These are phyloP conservation scores for Echinosophora koreensis DNA, from an alignment of 306 rosid species.

Conservation along the genomic window DNA sequence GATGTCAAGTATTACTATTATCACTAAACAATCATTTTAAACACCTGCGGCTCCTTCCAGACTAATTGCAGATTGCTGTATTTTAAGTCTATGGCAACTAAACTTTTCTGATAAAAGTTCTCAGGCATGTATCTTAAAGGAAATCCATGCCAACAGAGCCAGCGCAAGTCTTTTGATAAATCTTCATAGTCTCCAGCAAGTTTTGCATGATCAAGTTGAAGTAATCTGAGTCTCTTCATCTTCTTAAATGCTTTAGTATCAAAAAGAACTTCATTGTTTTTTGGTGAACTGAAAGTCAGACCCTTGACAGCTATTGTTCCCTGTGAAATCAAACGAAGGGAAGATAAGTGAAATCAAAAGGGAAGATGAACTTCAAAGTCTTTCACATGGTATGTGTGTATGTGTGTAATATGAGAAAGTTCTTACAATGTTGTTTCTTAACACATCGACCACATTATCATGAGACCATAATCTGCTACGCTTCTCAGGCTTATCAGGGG, in stretches of 20 bases:
- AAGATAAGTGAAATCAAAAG: too few species aligned
- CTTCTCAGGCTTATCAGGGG: background rate
- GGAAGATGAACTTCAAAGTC: too few species aligned
- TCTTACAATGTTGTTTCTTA: background rate
- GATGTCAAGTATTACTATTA: background rate
- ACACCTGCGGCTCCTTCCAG: constrained; percentile 20
- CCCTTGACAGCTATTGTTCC: constrained; percentile 17
- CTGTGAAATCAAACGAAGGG: background rate
- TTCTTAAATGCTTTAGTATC: constrained; percentile 21
- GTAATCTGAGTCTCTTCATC: constrained; percentile 26
- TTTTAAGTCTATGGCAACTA: constrained; percentile 22
- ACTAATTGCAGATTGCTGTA: constrained; percentile 12
- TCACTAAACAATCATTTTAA: background rate
- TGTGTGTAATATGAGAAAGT: background rate
- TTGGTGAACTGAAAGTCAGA: constrained; percentile 27
- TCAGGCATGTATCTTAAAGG: constrained; percentile 17
- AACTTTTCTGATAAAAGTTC: constrained; percentile 5
- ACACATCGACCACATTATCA: background rate
- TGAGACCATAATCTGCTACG: constrained; percentile 11
- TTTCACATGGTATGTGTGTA: too few species aligned
- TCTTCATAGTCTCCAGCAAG: constrained; percentile 20
- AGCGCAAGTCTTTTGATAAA: constrained; percentile 13
- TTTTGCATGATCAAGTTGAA: constrained; percentile 34
- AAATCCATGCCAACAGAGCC: constrained; percentile 36
- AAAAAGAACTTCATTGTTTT: background rate